Evolutionary conservation across 192 early-diverging fungal species (phyloP).

Genomic region (Chytriomyces hyalinus): DNA sequence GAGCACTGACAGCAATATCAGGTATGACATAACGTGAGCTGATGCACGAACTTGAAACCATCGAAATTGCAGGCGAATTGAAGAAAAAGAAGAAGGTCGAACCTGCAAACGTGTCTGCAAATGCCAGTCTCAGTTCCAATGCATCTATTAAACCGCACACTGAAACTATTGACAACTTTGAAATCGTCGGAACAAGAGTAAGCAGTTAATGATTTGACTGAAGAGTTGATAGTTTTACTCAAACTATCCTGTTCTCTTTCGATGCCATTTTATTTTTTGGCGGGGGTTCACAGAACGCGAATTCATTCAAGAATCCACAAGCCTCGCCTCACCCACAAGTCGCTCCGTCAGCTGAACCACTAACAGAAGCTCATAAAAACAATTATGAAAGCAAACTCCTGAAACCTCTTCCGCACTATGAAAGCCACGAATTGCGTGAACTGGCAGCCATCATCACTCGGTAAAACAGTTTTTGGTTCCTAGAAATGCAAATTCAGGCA

Average conservation of each 20-base stretch:
- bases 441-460: slow-evolving; percentile 56
- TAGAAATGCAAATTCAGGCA: too few relatives aligned
- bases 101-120: neutral
- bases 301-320: neutral
- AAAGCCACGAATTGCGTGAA: slow-evolving; percentile 52
- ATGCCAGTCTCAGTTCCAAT: neutral
- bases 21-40: neutral
- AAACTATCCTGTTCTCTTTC: neutral
- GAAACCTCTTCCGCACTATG: slow-evolving; percentile 58
- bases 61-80: neutral
- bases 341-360: slow-evolving; percentile 35
- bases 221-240: too few relatives aligned
- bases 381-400: slow-evolving; percentile 37
- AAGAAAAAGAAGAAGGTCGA: neutral
- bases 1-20: neutral
- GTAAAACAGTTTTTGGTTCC: slow-evolving; percentile 2
- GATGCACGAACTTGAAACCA: neutral
- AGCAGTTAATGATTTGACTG: too few relatives aligned
- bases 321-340: slow-evolving; percentile 25
- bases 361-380: neutral
- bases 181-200: slow-evolving; percentile 24
- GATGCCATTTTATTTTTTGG: neutral
- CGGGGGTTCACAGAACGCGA: neutral
- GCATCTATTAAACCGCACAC: neutral
- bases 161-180: slow-evolving; percentile 25